Evolutionary conservation across 306 rosid species (phyloP), one percentile per base, ranked within the genome.

Genomic region (Castanea crenata): DNA sequence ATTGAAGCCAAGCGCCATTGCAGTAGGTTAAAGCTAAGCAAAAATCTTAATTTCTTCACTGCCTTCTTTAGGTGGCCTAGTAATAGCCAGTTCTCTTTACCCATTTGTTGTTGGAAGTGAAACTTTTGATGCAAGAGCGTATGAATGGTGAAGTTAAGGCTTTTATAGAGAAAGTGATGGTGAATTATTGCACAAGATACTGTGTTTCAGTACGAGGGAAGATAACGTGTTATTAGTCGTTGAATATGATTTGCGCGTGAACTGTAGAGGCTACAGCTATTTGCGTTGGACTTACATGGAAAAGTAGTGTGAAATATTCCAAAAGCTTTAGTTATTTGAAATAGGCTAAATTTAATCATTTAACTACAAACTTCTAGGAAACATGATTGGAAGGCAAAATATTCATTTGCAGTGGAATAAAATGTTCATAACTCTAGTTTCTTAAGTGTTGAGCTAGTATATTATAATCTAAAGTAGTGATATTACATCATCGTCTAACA

Each of bases 31-130:
- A 71, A 38, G 82, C 68, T 46, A 4, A 81, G 69, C 13, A 79
- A 55, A 49, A 82, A 65, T 20, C 69, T 84, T 5, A 92, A 35
- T 78, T 83, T 92, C 76, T n/a, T 87, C 75, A 82, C 74, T 27
- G 83, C 79, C 72, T 54, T 84, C 59, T 76, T 76, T 12, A 88
- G 74, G 63, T 32, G 84, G 65, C 56, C 51, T 1, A 77, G 55
- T 25, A 52, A 41, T 57, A 78, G 52, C 12, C 58, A 73, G 2
- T 35, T 71, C 21, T 55, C 64, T 63, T 29, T 74, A 11, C 23
- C 82, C 83, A 78, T 85, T 14, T 55, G n/a, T 52, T 46, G 55
- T 27, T 34, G 68, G 68, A 13, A 38, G 49, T 68, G 29, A 4
- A 13, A 64, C 70, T 67, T 67, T 59, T 25, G 27, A 32, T 8